Evolutionary conservation across 345 rosid species (phyloP).

Genomic region (Melastoma malabathricum): DNA sequence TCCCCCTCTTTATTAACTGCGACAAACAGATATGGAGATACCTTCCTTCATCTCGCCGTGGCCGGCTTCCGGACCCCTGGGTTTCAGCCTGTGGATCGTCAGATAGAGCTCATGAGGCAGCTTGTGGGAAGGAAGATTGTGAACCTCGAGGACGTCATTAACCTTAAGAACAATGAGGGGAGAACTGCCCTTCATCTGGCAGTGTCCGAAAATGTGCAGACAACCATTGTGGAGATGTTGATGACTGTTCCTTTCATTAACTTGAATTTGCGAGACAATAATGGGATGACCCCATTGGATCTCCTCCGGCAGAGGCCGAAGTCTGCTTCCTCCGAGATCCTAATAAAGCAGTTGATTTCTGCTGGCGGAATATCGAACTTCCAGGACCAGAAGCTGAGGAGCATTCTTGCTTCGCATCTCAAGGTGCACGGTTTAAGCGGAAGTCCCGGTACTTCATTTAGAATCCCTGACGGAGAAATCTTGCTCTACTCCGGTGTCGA

Average conservation of each 20-base stretch:
- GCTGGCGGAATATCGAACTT: constrained; percentile 60
- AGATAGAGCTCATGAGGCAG: constrained; percentile 57
- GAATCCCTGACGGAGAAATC: constrained; percentile 80
- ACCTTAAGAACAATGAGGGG: constrained; percentile 53
- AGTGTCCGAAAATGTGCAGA: constrained; percentile 49
- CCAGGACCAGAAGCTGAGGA: constrained; percentile 23
- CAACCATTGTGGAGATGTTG: constrained; percentile 54
- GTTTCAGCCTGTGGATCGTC: constrained; percentile 59
- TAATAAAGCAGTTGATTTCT: constrained; percentile 65
- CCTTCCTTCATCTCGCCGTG: constrained; percentile 80
- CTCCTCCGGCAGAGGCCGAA: constrained; percentile 56
- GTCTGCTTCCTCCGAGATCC: constrained; percentile 54
- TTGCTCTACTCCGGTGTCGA: constrained; percentile 48
- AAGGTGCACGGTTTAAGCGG: constrained; percentile 43
- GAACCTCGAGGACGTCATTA: constrained; percentile 35
- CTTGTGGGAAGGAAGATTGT: constrained; percentile 25
- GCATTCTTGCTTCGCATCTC: constrained; percentile 28
- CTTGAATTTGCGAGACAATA: constrained; percentile 48
- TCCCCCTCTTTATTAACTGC: constrained; percentile 30
- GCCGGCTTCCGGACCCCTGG: constrained; percentile 64
- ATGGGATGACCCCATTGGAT: constrained; percentile 75
- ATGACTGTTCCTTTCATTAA: constrained; percentile 39
- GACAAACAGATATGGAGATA: constrained; percentile 53
- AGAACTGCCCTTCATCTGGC: constrained; percentile 77
- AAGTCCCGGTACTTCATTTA: constrained; percentile 80